Conservation (phyloP, 1,139 yeast genomes). For the Geotrichum phurueaensis region DNA sequence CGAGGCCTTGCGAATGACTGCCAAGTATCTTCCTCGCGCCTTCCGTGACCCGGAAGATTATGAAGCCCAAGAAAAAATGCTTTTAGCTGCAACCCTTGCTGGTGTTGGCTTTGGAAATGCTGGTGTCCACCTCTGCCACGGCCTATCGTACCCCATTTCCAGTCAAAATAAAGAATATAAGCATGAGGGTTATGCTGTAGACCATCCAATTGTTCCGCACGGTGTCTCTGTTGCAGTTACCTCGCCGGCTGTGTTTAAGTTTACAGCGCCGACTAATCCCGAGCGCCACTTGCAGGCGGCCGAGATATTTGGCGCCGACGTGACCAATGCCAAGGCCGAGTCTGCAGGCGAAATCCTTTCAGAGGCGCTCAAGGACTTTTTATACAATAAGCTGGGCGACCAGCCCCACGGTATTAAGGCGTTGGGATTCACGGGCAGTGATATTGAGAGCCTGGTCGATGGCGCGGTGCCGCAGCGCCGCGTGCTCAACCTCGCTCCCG, state of each 20-base stretch:
- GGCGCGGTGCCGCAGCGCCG: conserved; percentile 41
- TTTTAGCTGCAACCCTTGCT: conserved; percentile 40
- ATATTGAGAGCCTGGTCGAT: conserved; percentile 35
- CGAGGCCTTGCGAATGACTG: conserved; percentile 37
- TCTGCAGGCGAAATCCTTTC: conserved; percentile 38
- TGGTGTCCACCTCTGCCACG: conserved; percentile 41
- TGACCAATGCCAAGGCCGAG: conserved; percentile 35
- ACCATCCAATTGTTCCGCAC: conserved; percentile 39
- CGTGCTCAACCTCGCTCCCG: conserved; percentile 37
- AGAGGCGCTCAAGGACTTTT: conserved; percentile 36
- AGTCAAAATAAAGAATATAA: conserved; percentile 37
- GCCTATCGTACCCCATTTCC: conserved; percentile 38
- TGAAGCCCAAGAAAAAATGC: conserved; percentile 39
- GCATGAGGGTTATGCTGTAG: conserved; percentile 38
- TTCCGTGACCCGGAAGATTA: conserved; percentile 36
- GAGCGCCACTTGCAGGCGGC: conserved; percentile 39
- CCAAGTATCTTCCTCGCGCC: conserved; percentile 38
- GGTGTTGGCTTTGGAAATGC: conserved; percentile 42
- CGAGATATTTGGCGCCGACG: conserved; percentile 37
- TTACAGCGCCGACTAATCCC: conserved; percentile 40
- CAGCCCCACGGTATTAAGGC: conserved; percentile 36
- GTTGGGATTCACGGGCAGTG: conserved; percentile 34
- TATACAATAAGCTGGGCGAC: conserved; percentile 35
- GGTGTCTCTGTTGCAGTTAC: conserved; percentile 41
- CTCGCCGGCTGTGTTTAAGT: conserved; percentile 39